Evolutionary conservation across 805 yeast genomes (phyloP).

Genomic region (Metschnikowia continentalis): DNA sequence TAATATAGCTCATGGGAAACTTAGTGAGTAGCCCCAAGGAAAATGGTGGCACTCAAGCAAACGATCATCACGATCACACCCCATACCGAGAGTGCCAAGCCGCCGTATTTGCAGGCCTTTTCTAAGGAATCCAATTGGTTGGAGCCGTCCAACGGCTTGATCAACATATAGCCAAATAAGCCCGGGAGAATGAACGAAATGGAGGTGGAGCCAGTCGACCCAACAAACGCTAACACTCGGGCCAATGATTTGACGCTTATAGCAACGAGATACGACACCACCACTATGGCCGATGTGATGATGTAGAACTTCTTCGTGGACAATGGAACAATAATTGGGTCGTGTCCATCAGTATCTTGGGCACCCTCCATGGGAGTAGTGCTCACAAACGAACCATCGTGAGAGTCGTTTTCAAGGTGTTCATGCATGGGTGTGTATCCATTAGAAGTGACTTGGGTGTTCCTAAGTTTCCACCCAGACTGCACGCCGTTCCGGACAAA

Average conservation of each 20-base stretch:
- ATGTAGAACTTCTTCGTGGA: conserved; percentile 22
- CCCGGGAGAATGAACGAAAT: conserved; percentile 91
- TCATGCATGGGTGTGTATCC: conserved; percentile 25
- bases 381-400: conserved; percentile 36
- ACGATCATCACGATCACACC: conserved; percentile 68
- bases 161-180: conserved; percentile 70
- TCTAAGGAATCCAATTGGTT: conserved; percentile 26
- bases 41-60: conserved; percentile 53
- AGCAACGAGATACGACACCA: conserved; percentile 60
- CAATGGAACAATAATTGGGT: conserved; percentile 38
- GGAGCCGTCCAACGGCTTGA: conserved; percentile 43
- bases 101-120: conserved; percentile 38
- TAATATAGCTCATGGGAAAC: not conserved
- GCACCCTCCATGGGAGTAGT: conserved; percentile 47
- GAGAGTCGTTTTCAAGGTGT: conserved; percentile 16
- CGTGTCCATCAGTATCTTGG: conserved; percentile 44
- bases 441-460: conserved; percentile 11
- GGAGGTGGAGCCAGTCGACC: conserved; percentile 90
- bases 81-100: conserved; percentile 58
- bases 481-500: conserved; percentile 39
- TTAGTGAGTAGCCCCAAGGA: conserved; percentile 37
- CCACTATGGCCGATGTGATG: conserved; percentile 35
- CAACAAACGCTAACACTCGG: conserved; percentile 78
- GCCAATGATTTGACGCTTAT: conserved; percentile 69
- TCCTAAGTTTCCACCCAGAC: conserved; percentile 21